Percentiles rank a stretch among this genome's conserved stretches.
These are phyloP conservation scores for Melanogaster broomeanus DNA, from an alignment of 768 basidiomycete species.

Conservation along the genomic window DNA sequence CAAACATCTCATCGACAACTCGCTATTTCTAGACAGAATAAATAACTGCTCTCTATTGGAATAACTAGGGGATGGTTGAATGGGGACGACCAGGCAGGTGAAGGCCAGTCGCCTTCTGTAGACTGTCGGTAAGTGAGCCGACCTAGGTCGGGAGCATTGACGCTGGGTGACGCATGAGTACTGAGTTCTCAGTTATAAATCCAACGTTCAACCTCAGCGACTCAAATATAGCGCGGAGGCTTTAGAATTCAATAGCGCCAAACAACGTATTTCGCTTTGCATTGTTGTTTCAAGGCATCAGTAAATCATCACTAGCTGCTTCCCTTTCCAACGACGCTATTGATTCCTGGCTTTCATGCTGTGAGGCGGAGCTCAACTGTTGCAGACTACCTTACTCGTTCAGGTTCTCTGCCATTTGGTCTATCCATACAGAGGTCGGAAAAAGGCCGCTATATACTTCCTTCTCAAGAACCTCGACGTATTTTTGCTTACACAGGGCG, in stretches of 20 bases:
- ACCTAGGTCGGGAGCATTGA: background rate
- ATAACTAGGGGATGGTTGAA: conserved; percentile 5
- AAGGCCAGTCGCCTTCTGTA: too few species aligned
- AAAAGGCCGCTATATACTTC: conserved; percentile 3
- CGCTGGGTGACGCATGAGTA: too few species aligned
- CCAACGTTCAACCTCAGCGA: too few species aligned
- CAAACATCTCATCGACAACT: conserved; percentile 30
- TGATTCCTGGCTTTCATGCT: background rate
- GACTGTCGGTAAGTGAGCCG: background rate
- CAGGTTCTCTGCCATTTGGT: conserved; percentile 6
- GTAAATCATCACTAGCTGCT: background rate
- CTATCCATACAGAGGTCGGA: conserved; percentile 4
- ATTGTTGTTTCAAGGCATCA: background rate
- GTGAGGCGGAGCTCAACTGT: conserved; percentile 4
- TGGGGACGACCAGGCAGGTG: too few species aligned
- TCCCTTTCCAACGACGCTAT: background rate
- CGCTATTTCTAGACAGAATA: conserved; percentile 26
- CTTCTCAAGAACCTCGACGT: conserved; percentile 10
- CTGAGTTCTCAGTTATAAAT: too few species aligned
- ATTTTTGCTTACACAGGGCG: conserved; percentile 6
- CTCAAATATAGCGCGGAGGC: conserved; percentile 9
- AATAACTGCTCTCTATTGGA: conserved; percentile 16
- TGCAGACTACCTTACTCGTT: background rate
- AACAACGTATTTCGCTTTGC: conserved; percentile 16
- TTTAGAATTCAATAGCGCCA: conserved; percentile 28